phyloP scores from a whole-genome alignment of 108 stramenopile species.

The Fistulifera solaris region DNA sequence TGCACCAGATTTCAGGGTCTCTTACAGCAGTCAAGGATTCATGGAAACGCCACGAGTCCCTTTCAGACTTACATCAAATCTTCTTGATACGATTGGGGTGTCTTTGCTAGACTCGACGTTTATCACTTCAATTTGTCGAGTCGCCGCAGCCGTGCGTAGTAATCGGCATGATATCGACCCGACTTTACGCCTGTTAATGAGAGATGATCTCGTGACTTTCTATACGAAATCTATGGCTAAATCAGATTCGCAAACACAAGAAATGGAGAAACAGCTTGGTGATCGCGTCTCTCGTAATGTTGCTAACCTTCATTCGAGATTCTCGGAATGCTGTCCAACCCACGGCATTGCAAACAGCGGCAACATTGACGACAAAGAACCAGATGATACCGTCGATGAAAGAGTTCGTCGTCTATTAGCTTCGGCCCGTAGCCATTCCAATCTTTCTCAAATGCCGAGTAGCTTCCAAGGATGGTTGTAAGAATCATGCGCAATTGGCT shows the following conservation, averaged over 20 bases:
- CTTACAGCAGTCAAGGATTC: slow-evolving; percentile 77
- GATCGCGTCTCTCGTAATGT: slow-evolving; percentile 73
- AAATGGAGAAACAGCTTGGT: slow-evolving; percentile 66
- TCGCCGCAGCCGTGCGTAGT: slow-evolving; percentile 45
- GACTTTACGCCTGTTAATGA: slow-evolving; percentile 53
- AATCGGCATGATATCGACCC: slow-evolving; percentile 53
- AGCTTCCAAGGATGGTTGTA: slow-evolving; percentile 67
- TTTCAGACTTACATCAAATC: slow-evolving; percentile 77
- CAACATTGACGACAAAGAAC: neutral
- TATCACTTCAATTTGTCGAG: slow-evolving; percentile 47
- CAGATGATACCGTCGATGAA: slow-evolving; percentile 40
- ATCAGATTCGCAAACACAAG: slow-evolving; percentile 68
- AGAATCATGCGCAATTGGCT: too few species aligned
- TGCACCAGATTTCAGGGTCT: slow-evolving; percentile 65
- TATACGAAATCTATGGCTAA: slow-evolving; percentile 71
- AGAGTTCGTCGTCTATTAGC: slow-evolving; percentile 48
- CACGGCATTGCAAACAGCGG: slow-evolving; percentile 11
- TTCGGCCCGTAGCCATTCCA: slow-evolving; percentile 43
- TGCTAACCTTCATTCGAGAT: slow-evolving; percentile 34
- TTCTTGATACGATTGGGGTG: slow-evolving; percentile 52
- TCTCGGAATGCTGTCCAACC: slow-evolving; percentile 48
- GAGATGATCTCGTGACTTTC: slow-evolving; percentile 82
- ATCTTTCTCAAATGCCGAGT: slow-evolving; percentile 56
- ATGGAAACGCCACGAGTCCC: slow-evolving; percentile 51
- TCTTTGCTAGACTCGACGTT: slow-evolving; percentile 56